Conservation (phyloP, 257 asterid species). For the Jaltomata sinuosa region DNA sequence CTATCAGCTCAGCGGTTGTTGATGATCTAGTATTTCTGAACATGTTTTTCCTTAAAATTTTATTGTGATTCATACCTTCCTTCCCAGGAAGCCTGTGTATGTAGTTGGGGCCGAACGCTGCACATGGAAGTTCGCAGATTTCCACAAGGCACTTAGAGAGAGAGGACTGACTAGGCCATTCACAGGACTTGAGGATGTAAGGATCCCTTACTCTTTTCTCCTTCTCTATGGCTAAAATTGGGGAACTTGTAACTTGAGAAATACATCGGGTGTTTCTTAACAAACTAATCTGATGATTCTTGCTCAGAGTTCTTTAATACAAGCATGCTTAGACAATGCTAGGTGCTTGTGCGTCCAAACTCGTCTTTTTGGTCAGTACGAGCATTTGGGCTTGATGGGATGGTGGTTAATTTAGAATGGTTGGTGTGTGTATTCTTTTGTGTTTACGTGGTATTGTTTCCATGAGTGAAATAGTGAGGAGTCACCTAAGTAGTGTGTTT, state of each 20-base stretch:
- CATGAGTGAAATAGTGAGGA: neutral
- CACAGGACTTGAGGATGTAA: slow-evolving; percentile 97
- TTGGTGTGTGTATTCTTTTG: neutral
- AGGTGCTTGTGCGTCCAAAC: neutral
- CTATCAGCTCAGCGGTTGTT: neutral
- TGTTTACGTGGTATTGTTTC: neutral
- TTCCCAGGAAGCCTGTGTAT: slow-evolving; percentile 88
- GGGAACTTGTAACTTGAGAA: neutral
- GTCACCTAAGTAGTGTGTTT: neutral
- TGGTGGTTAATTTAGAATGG: neutral
- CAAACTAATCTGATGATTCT: neutral
- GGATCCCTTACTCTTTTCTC: slow-evolving; percentile 15
- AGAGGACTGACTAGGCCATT: slow-evolving; percentile 84
- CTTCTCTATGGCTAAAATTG: neutral
- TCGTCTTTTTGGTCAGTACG: neutral
- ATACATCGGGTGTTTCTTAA: neutral
- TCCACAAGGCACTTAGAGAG: slow-evolving; percentile 72
- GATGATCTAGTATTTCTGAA: neutral
- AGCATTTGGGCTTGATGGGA: neutral
- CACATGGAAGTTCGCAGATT: slow-evolving; percentile 77
- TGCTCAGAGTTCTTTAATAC: neutral
- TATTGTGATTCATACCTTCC: neutral
- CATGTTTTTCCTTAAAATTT: neutral
- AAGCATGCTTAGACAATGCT: neutral
- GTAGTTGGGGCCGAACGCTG: slow-evolving; percentile 87